Base-by-base conservation (phyloP, 2,329 filamentous ascomycete species). In the Penicillium sp. region DNA sequence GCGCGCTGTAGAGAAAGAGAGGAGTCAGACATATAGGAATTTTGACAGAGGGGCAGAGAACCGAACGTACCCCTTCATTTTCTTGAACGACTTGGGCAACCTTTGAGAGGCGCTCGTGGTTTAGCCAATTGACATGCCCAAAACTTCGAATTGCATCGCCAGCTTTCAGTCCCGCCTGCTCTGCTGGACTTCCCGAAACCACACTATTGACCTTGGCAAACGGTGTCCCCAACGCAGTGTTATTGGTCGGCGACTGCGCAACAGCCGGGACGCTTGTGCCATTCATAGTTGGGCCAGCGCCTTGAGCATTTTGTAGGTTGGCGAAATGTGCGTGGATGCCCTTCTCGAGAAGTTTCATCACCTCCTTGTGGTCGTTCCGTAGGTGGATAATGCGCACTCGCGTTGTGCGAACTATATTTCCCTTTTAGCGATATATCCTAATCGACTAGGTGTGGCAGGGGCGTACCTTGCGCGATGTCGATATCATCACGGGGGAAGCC, bases 181-280 rank as follows among this genome's bases (percentile, higher is more conserved):
- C 88, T 10, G 94, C 94, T 13, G 94, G 94, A 66, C 93, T 94
- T 50, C 82, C 82, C 21, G 82, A 73, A 35, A 87, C 86, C 10
- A 99, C 89, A 50, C 83, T 89, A 69, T 96, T 96, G 63, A 99
- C 90, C 70, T 86, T 94, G 32, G 94, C 94, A 71, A 99, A 99
- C 0, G 89, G 85, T 44, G 80, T 79, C 59, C 85, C 82, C 21
- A 82, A 64, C 9, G 75, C 61, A n/a, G 67, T 65, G 39, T 64
- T 52, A 55, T 62, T 58, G 32, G 62, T 54, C 66, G 42, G 60
- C 58, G 18, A 62, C 56, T 31, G 58, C 65, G 40, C 65, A 52
- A n/a, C 62, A 59, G 27, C 55, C 10, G 46, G 61, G 54, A 34
- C 61, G 25, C 53, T 60, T 9, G 59, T 55, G 58, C 60, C 61